Evolutionary conservation across 441 rosid genomes (phyloP).

Genomic region (Hura crepitans): DNA sequence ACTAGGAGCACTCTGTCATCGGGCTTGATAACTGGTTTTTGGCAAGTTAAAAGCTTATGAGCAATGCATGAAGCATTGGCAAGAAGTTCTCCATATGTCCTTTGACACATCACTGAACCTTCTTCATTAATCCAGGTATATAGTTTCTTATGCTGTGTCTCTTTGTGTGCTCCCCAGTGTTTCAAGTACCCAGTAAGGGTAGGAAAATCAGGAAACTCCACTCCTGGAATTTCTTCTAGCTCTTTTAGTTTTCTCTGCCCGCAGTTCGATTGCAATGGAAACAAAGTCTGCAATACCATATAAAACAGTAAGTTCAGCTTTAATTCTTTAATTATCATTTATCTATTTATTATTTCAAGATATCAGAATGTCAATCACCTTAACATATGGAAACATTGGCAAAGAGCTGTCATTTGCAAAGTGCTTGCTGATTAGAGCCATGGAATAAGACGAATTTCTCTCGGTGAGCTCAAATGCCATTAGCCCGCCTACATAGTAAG

Average conservation of each 20-base stretch:
- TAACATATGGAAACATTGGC: slow-evolving; percentile 49
- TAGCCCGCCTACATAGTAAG: slow-evolving; percentile 65
- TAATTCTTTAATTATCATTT: not conserved
- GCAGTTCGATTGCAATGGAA: slow-evolving; percentile 37
- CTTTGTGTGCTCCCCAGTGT: slow-evolving; percentile 50
- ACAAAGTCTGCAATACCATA: slow-evolving; percentile 42
- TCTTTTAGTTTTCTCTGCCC: slow-evolving; percentile 26
- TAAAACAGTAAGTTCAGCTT: slow-evolving; percentile 13
- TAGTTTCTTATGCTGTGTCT: slow-evolving; percentile 36
- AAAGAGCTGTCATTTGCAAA: slow-evolving; percentile 41
- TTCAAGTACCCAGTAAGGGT: slow-evolving; percentile 54
- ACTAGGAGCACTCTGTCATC: slow-evolving; percentile 62
- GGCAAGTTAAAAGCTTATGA: slow-evolving; percentile 43
- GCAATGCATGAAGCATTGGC: slow-evolving; percentile 54
- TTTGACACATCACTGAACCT: slow-evolving; percentile 36
- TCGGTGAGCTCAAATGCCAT: slow-evolving; percentile 71
- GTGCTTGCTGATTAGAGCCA: slow-evolving; percentile 59
- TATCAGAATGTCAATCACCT: slow-evolving; percentile 34
- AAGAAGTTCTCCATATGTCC: slow-evolving; percentile 51
- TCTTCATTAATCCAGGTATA: slow-evolving; percentile 64
- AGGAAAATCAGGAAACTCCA: slow-evolving; percentile 50
- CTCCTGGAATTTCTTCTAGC: slow-evolving; percentile 45
- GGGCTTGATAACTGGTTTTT: slow-evolving; percentile 49
- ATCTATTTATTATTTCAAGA: not conserved
- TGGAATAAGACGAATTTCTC: slow-evolving; percentile 66